Conservation (phyloP, 1,139 yeast genomes). For the Debaryomyces sp. region DNA sequence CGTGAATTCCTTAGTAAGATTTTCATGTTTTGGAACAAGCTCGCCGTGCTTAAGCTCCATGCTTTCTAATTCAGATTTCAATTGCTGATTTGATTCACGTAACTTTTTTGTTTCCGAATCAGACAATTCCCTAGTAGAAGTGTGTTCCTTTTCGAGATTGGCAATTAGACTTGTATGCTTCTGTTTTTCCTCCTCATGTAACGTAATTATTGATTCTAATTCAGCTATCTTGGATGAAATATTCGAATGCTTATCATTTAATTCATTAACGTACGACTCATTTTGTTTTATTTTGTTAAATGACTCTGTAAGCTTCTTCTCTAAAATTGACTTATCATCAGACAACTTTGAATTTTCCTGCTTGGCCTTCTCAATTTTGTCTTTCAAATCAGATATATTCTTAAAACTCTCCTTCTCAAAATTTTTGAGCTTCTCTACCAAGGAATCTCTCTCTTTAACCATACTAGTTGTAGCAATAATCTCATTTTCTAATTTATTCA, state of each 20-base stretch:
- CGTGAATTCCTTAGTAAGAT: conserved; percentile 11
- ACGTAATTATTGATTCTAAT: conserved; percentile 18
- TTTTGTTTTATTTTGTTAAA: conserved; percentile 7
- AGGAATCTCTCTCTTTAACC: conserved; percentile 30
- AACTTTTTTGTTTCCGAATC: conserved; percentile 17
- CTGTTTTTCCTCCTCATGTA: conserved; percentile 22
- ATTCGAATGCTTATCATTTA: not conserved
- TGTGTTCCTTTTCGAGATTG: conserved; percentile 22
- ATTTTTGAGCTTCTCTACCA: conserved; percentile 25
- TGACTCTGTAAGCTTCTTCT: conserved; percentile 16
- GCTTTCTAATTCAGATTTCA: conserved; percentile 13
- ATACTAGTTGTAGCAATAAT: conserved; percentile 28
- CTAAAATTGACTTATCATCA: conserved; percentile 20
- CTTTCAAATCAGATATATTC: conserved; percentile 1
- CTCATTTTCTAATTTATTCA: conserved; percentile 54
- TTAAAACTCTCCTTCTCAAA: conserved; percentile 20
- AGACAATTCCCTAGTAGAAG: conserved; percentile 11
- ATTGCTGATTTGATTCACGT: conserved; percentile 12
- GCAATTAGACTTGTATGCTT: conserved; percentile 21
- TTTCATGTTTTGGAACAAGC: conserved; percentile 10
- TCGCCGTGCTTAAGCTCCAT: conserved; percentile 6
- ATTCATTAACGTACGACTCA: not conserved
- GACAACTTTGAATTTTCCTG: conserved; percentile 29
- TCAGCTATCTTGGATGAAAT: conserved; percentile 13
- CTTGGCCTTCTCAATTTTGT: conserved; percentile 20